Base-by-base conservation (phyloP, 139 green algal genomes). In the Tetradesmus lagerheimii region DNA sequence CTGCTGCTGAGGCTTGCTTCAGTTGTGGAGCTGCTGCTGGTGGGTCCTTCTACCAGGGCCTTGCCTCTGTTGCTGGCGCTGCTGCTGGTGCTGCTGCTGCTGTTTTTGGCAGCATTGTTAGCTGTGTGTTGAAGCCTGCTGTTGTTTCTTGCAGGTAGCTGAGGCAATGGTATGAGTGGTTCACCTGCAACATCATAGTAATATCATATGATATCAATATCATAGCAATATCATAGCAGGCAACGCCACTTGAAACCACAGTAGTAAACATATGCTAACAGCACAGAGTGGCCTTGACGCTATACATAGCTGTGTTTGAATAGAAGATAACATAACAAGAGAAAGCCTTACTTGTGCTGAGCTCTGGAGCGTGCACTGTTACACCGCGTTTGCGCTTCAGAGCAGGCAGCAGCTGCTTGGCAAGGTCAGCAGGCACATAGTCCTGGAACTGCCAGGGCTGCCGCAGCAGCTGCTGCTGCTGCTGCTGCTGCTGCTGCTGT, bases 21-120 rank as follows among this genome's bases (percentile, higher is more conserved):
- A n/a, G 18, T 23, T 75, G 20, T 75, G 62, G 20, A n/a, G 20
- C 80, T 87, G 80, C 45, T 87, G 80, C 45, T 87, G 80, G 45
- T 76, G 34, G 45, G 11, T 75, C 41, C 37, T 83, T 37, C 16
- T 20, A 9, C 37, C 31, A 34, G 14, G 14, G 74, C n/a, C 50
- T 12, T 78, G 67, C 67, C 35, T 15, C 25, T 78, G 67, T 29
- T 78, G 67, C 67, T n/a, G n/a, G n/a, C n/a, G n/a, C n/a, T n/a
- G n/a, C n/a, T n/a, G n/a, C n/a, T n/a, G n/a, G n/a, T n/a, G 75
- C 75, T 43, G 31, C 75, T 81, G 38, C 79, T 67, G 79, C 79
- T 85, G 41, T 27, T 67, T 23, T 23, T 85, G 79, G 50, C 64
- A 34, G 64, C 29, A 35, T 18, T 75, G 25, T 18, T 75, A 14